phyloP scores from a whole-genome alignment of 2,329 filamentous ascomycete species.

The Exophiala sideris region DNA sequence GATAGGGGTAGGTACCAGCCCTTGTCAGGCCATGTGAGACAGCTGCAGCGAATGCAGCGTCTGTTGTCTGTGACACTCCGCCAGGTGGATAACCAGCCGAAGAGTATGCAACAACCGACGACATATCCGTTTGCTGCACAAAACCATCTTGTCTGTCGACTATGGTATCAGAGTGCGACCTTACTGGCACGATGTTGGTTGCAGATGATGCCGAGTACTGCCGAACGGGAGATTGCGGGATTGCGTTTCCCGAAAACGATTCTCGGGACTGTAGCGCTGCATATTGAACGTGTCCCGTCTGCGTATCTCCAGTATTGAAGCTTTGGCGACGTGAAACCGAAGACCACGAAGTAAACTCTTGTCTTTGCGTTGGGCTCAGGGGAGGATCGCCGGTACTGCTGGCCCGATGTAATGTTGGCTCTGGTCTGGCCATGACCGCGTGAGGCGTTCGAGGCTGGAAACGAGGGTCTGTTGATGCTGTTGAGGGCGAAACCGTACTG shows the following conservation, averaged over 20 bases:
- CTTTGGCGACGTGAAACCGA: constrained; percentile 28
- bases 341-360: constrained; percentile 31
- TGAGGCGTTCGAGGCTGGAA: constrained; percentile 32
- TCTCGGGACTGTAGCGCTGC: constrained; percentile 7
- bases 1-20: constrained; percentile 24
- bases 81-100: constrained; percentile 16
- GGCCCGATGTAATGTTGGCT: constrained; percentile 31
- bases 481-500: constrained; percentile 14
- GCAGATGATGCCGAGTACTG: constrained; percentile 24
- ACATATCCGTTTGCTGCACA: constrained; percentile 17
- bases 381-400: constrained; percentile 31
- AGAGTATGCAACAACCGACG: constrained; percentile 10
- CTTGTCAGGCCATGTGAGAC: constrained; percentile 30
- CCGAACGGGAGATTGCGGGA: constrained; percentile 23
- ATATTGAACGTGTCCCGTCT: constrained; percentile 8
- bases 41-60: constrained; percentile 30
- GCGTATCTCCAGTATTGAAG: constrained; percentile 23
- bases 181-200: constrained; percentile 18
- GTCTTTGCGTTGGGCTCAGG: constrained; percentile 31
- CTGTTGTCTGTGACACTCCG: constrained; percentile 23
- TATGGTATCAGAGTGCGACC: constrained; percentile 19
- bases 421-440: constrained; percentile 24
- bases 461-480: constrained; percentile 25
- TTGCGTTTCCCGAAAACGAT: constrained; percentile 1
- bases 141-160: constrained; percentile 18